Evolutionary conservation across 305 asterid species (phyloP), one percentile per base, ranked within the genome.

Genomic region (Fraxinus nigra): DNA sequence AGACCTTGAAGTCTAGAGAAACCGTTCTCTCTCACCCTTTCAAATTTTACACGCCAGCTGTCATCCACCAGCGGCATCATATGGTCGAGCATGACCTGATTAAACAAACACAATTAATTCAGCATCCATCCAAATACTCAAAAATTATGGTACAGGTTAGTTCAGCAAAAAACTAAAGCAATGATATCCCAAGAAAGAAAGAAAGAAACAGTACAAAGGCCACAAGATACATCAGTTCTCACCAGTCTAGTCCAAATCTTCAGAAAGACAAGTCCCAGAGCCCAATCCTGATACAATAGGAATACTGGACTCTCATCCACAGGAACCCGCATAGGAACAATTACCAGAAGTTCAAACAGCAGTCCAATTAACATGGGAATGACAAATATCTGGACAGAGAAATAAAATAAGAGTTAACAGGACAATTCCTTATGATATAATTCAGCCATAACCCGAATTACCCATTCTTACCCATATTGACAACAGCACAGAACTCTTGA

Each of bases 191-290:
- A 9, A 22, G 48, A 38, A 38, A 38, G 11, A 7, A 35, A 35
- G 16, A 59, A 6, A 7, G 11, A 8, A 61, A 22, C 65, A 18
- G 26, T 54, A 54, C 65, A 65, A 65, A 22, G 26, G 9, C 3
- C 35, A 22, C 6, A 22, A 65, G 26, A 28, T 65, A 65, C 16
- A 10, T 28, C 35, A 67, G 38, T 38, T 59, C 97, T 91, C 82
- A 96, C 99, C 97, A 96, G 92, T 87, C 98, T 92, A 80, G 98
- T 96, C 99, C 99, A 96, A 54, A 93, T 93, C 94, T 96, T 94
- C 78, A 96, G 90, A 89, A 96, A 94, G 86, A 96, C 91, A 2
- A 96, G 83, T 82, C 99, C 99, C 34, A 96, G 92, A 77, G 98
- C 98, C 99, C 99, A 96, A 84, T 96, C 99, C 88, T 96, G 99